Percentiles rank a stretch among this genome's conserved stretches.
These are phyloP conservation scores for Hippophae gyantsensis DNA, from an alignment of 306 rosid genomes.

Conservation along the genomic window DNA sequence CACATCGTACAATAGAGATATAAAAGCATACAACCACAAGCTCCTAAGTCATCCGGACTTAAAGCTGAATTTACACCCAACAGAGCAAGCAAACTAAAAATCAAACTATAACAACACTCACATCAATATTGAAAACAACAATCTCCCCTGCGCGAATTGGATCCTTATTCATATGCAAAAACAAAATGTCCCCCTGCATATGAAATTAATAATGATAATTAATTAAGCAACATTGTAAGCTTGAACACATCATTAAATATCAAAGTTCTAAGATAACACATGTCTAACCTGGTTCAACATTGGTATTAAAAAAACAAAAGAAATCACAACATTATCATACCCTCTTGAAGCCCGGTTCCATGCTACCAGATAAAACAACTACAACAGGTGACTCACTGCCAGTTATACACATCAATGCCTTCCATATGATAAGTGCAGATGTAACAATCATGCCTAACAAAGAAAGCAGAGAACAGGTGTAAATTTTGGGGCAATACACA, in stretches of 20 bases:
- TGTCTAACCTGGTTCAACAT: too few species aligned
- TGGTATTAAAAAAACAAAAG: too few species aligned
- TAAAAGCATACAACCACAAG: background rate
- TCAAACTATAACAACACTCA: slow-evolving; percentile 25
- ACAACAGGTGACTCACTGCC: slow-evolving; percentile 87
- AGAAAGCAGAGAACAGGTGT: slow-evolving; percentile 12
- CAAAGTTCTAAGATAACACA: too few species aligned
- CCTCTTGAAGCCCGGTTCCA: slow-evolving; percentile 91
- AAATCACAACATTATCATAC: slow-evolving; percentile 21
- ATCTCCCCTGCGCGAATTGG: slow-evolving; percentile 97
- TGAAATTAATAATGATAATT: slow-evolving; percentile 8
- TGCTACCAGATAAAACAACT: slow-evolving; percentile 91
- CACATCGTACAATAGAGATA: too few species aligned
- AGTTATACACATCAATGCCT: slow-evolving; percentile 67
- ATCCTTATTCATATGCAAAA: slow-evolving; percentile 82
- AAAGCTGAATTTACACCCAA: background rate
- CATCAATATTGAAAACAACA: slow-evolving; percentile 88
- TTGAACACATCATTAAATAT: too few species aligned
- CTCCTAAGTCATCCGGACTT: background rate
- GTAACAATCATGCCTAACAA: slow-evolving; percentile 71
- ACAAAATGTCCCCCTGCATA: slow-evolving; percentile 80
- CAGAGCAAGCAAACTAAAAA: background rate
- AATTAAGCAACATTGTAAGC: slow-evolving; percentile 8
- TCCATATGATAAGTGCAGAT: slow-evolving; percentile 78
- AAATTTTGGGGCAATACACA: slow-evolving; percentile 9